Evolutionary conservation across 2,329 filamentous ascomycete genomes (phyloP).

Genomic region (Verruconis gallopava): DNA sequence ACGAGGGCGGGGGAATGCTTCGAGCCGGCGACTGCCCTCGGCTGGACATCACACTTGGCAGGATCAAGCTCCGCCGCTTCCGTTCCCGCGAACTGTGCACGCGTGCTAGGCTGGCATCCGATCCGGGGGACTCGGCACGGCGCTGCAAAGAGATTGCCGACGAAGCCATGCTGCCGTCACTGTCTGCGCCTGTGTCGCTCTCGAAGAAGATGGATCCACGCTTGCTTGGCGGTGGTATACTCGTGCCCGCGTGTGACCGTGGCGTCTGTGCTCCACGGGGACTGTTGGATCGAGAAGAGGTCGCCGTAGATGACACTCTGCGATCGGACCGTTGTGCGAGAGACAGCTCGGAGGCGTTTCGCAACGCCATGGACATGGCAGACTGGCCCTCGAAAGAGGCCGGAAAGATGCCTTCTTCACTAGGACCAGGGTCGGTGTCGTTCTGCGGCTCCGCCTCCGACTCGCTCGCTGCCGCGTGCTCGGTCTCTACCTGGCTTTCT

Average conservation of each 20-base stretch:
- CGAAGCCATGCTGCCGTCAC: constrained; percentile 78
- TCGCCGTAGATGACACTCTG: constrained; percentile 48
- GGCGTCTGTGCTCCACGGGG: constrained; percentile 86
- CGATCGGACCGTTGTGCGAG: constrained; percentile 21
- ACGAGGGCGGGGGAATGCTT: constrained; percentile 54
- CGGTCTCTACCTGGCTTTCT: constrained; percentile 17
- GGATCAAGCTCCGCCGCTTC: constrained; percentile 74
- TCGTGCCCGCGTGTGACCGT: constrained; percentile 58
- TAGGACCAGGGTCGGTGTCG: constrained; percentile 30
- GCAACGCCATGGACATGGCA: constrained; percentile 43
- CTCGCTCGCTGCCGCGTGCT: constrained; percentile 42
- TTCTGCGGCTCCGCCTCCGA: constrained; percentile 28
- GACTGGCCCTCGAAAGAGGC: constrained; percentile 45
- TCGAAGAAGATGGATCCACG: constrained; percentile 70
- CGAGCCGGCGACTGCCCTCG: constrained; percentile 84
- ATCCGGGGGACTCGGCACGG: constrained; percentile 79
- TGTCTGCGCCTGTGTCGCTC: constrained; percentile 70
- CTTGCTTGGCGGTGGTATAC: constrained; percentile 50
- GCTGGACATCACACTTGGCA: constrained; percentile 65
- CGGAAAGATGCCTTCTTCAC: constrained; percentile 43
- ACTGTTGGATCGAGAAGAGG: constrained; percentile 72
- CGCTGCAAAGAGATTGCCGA: constrained; percentile 58
- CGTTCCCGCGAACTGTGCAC: constrained; percentile 69
- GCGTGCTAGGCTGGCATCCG: constrained; percentile 67
- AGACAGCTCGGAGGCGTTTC: constrained; percentile 36